Conservation (phyloP, 2,329 filamentous ascomycete genomes). For the Alternaria sp. region DNA sequence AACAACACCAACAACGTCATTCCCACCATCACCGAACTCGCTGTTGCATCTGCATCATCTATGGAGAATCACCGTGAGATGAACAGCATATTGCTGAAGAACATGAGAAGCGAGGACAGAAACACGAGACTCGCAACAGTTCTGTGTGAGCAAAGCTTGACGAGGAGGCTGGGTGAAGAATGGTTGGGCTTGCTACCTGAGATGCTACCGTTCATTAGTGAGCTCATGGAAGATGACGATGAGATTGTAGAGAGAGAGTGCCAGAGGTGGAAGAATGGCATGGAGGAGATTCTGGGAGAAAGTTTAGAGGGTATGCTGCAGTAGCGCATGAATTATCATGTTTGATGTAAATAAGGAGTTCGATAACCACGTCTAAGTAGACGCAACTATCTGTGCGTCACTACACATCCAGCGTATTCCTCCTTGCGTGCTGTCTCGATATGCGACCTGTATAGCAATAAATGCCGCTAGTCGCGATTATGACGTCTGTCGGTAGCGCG, state of each 20-base stretch:
- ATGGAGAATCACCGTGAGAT: conserved; percentile 91
- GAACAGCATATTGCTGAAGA: conserved; percentile 79
- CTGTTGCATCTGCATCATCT: conserved; percentile 79
- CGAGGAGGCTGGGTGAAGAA: conserved; percentile 85
- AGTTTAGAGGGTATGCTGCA: conserved; percentile 91
- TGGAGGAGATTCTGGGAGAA: conserved; percentile 90
- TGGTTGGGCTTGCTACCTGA: conserved; percentile 92
- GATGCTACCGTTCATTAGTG: conserved; percentile 96
- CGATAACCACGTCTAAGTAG: not conserved
- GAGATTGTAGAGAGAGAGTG: conserved; percentile 92
- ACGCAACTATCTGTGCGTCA: not conserved
- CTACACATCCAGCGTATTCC: not conserved
- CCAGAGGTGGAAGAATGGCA: conserved; percentile 86
- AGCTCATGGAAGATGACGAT: conserved; percentile 95
- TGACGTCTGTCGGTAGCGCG: not conserved
- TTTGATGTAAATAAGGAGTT: not conserved
- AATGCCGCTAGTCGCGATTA: not conserved
- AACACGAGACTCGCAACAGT: conserved; percentile 83
- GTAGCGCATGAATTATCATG: conserved; percentile 52
- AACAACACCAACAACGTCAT: conserved; percentile 65
- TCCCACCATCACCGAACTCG: conserved; percentile 81
- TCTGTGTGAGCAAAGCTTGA: conserved; percentile 80
- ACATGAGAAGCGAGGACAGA: conserved; percentile 76
- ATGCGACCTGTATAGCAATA: not conserved
- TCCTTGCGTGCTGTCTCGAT: not conserved